phyloP scores from a whole-genome alignment of 208 protist genomes.

The Crithidia mellificae region DNA sequence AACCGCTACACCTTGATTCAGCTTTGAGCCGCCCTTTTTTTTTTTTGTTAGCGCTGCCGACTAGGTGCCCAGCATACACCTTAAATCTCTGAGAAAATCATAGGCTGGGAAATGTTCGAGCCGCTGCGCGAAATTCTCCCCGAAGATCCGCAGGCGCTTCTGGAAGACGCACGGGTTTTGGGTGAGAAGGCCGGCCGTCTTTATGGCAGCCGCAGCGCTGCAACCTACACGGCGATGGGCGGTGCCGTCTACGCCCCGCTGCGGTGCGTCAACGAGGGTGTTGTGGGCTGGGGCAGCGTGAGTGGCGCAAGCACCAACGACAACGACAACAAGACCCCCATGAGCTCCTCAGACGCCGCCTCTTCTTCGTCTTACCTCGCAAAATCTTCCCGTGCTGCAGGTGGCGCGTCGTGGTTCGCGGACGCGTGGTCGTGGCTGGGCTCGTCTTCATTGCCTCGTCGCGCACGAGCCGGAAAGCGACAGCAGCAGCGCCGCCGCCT shows the following conservation, averaged over 20 bases:
- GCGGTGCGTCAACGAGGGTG: conserved; percentile 47
- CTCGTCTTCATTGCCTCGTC: background rate
- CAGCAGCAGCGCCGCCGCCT: background rate
- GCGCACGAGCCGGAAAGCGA: background rate
- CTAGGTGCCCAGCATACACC: too few species aligned
- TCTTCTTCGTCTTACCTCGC: background rate
- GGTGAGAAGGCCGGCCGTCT: conserved; percentile 68
- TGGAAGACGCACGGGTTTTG: conserved; percentile 46
- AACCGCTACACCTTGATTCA: too few species aligned
- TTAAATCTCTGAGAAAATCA: too few species aligned
- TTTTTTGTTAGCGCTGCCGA: too few species aligned
- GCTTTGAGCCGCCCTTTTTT: too few species aligned
- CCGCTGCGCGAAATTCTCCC: conserved; percentile 61
- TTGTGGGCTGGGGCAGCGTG: conserved; percentile 27
- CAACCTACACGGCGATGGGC: conserved; percentile 47
- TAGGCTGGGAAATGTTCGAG: conserved; percentile 53
- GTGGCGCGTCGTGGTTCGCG: background rate
- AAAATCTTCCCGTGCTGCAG: background rate
- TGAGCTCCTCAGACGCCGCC: background rate
- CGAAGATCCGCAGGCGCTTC: conserved; percentile 36
- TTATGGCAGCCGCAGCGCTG: conserved; percentile 46
- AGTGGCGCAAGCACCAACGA: background rate
- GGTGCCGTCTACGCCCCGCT: conserved; percentile 56
- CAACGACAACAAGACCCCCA: background rate
- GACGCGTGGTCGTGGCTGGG: background rate